These are phyloP conservation scores for Tylopilus sp. DNA, from an alignment of 768 basidiomycete species.

Conservation along the genomic window DNA sequence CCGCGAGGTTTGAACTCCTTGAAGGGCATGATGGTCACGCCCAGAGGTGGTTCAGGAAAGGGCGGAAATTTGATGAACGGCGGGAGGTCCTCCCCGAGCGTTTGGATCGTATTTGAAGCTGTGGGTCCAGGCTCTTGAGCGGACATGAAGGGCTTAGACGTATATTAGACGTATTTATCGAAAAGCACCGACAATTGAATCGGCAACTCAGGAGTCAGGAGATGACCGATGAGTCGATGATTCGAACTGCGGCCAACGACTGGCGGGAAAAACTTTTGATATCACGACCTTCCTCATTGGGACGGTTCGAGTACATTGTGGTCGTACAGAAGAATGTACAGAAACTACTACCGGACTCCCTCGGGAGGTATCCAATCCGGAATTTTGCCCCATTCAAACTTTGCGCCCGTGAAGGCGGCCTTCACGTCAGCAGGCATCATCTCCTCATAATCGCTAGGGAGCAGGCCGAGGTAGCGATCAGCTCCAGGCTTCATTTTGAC, in stretches of 20 bases:
- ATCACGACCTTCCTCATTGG: slow-evolving; percentile 17
- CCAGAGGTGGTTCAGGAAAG: slow-evolving; percentile 44
- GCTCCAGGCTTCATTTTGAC: slow-evolving; percentile 41
- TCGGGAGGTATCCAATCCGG: slow-evolving; percentile 75
- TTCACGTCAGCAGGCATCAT: slow-evolving; percentile 48
- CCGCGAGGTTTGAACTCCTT: slow-evolving; percentile 54
- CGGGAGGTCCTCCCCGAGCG: slow-evolving; percentile 10
- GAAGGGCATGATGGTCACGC: slow-evolving; percentile 53
- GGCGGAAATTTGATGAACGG: slow-evolving; percentile 41
- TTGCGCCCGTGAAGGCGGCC: slow-evolving; percentile 52
- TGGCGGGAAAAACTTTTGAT: slow-evolving; percentile 9
- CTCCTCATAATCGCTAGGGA: slow-evolving; percentile 59
- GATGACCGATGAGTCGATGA: slow-evolving; percentile 1
- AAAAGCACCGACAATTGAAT: slow-evolving; percentile 14
- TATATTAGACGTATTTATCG: slow-evolving; percentile 10
- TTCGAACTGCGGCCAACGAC: background rate
- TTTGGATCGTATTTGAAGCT: slow-evolving; percentile 9
- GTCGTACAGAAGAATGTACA: too few species aligned
- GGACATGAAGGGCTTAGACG: slow-evolving; percentile 19
- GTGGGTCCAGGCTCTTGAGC: slow-evolving; percentile 15
- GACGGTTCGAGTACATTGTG: background rate
- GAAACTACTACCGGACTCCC: slow-evolving; percentile 52
- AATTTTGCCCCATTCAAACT: slow-evolving; percentile 67
- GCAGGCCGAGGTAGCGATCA: slow-evolving; percentile 52
- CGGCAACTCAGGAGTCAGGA: slow-evolving; percentile 9